These are phyloP conservation scores for Drosera capensis DNA, from an alignment of 148 eudicot genomes.

Conservation along the genomic window DNA sequence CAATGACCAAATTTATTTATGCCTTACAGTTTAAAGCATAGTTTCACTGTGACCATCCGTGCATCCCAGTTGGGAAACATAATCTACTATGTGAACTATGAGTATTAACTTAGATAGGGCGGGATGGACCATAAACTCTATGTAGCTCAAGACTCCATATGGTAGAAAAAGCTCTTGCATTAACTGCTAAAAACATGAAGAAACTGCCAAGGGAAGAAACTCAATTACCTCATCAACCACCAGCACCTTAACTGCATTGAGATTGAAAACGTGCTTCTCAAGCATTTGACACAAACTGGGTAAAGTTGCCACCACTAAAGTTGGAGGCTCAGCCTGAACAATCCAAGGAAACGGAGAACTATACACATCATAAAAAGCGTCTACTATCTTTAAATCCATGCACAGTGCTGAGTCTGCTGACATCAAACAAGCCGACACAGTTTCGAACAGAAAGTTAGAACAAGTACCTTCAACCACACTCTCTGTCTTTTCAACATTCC, in stretches of 20 bases:
- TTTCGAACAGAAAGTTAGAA: too few relatives aligned
- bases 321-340: slow-evolving; percentile 83
- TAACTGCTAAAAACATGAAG: too few relatives aligned
- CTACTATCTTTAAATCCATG: too few relatives aligned
- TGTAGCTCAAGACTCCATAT: too few relatives aligned
- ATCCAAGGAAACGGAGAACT: slow-evolving; percentile 1
- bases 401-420: not conserved
- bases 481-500: slow-evolving; percentile 80
- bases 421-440: slow-evolving; percentile 1
- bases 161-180: too few relatives aligned
- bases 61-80: too few relatives aligned
- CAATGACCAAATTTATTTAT: too few relatives aligned
- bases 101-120: too few relatives aligned
- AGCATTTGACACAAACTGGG: slow-evolving; percentile 85
- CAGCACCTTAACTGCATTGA: slow-evolving; percentile 53
- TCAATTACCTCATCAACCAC: slow-evolving; percentile 78
- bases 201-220: not conserved
- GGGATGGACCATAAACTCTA: too few relatives aligned
- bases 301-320: slow-evolving; percentile 75
- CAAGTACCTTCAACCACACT: slow-evolving; percentile 92
- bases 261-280: slow-evolving; percentile 52
- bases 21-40: too few relatives aligned
- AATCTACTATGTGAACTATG: too few relatives aligned
- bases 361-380: not conserved
- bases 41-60: too few relatives aligned